A percentile compares a stretch with the other conserved stretches of the same genome.
phyloP scores from a whole-genome alignment of 495 filamentous ascomycete genomes.

The Hypoxylon trugodes region DNA sequence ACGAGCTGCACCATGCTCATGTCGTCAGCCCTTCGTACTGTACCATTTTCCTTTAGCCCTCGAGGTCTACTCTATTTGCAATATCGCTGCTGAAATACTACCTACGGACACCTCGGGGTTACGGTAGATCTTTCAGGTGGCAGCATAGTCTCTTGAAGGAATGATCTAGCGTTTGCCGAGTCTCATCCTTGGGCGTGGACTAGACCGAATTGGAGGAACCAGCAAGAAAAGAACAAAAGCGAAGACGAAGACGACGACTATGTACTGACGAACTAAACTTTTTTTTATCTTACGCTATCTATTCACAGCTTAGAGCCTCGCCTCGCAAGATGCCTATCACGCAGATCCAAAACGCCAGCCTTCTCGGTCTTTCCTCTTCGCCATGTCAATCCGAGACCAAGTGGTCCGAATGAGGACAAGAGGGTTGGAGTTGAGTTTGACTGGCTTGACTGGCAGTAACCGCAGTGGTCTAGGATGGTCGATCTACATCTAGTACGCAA shows the following conservation, averaged over 20 bases:
- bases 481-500: constrained; percentile 26
- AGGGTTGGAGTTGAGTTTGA: constrained; percentile 23
- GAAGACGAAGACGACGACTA: background rate
- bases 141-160: constrained; percentile 20
- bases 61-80: constrained; percentile 8
- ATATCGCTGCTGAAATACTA: constrained; percentile 15
- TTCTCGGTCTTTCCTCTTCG: background rate
- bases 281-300: background rate
- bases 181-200: constrained; percentile 19
- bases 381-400: constrained; percentile 28
- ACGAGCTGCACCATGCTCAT: constrained; percentile 30
- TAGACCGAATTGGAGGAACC: constrained; percentile 1
- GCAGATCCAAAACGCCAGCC: constrained; percentile 17
- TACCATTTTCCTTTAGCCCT: constrained; percentile 29
- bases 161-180: constrained; percentile 25
- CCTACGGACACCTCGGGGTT: constrained; percentile 16
- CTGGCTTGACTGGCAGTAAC: constrained; percentile 35
- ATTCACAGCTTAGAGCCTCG: constrained; percentile 8
- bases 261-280: constrained; percentile 4
- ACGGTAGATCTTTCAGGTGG: constrained; percentile 31
- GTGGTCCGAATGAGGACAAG: constrained; percentile 28
- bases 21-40: constrained; percentile 35
- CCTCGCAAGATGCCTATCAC: background rate
- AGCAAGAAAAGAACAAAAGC: background rate
- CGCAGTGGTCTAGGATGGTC: constrained; percentile 40